These are phyloP conservation scores for Coemansia sp. DNA, from an alignment of 192 early-diverging fungal species.

Conservation along the genomic window DNA sequence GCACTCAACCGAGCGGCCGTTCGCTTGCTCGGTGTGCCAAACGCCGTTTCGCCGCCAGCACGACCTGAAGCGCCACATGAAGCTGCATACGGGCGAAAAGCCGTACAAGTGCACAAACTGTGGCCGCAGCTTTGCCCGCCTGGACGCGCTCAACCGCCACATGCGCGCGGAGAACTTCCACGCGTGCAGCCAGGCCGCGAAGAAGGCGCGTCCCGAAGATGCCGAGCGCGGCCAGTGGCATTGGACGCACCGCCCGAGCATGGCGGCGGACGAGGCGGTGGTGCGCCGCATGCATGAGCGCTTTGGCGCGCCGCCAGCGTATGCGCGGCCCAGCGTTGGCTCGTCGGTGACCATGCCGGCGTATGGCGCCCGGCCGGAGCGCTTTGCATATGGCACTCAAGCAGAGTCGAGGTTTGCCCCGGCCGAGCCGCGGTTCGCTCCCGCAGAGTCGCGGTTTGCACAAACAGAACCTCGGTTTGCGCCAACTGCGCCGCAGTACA, in stretches of 20 bases:
- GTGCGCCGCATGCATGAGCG: conserved; percentile 52
- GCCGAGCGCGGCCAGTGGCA: conserved; percentile 34
- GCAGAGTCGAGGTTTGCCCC: not conserved
- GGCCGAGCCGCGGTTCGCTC: not conserved
- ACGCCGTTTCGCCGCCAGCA: conserved; percentile 84
- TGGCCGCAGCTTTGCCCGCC: conserved; percentile 76
- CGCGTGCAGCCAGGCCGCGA: conserved; percentile 58
- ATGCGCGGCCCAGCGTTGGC: conserved; percentile 1
- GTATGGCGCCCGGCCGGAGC: not conserved
- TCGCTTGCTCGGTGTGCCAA: conserved; percentile 66
- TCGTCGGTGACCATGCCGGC: not conserved
- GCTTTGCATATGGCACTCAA: not conserved
- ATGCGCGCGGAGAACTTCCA: conserved; percentile 63
- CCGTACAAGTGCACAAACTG: conserved; percentile 74
- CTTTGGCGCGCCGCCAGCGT: conserved; percentile 31
- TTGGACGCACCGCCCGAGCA: conserved; percentile 52
- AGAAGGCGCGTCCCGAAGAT: conserved; percentile 46
- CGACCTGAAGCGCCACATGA: conserved; percentile 86
- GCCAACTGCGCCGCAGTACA: not conserved
- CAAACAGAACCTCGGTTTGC: not conserved
- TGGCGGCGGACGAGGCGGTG: conserved; percentile 56
- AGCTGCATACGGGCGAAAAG: conserved; percentile 74
- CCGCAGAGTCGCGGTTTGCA: not conserved
- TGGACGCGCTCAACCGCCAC: conserved; percentile 78
- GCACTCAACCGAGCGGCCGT: conserved; percentile 75